These are phyloP conservation scores for Tuber borchii DNA, from an alignment of 495 filamentous ascomycete species.

Conservation along the genomic window DNA sequence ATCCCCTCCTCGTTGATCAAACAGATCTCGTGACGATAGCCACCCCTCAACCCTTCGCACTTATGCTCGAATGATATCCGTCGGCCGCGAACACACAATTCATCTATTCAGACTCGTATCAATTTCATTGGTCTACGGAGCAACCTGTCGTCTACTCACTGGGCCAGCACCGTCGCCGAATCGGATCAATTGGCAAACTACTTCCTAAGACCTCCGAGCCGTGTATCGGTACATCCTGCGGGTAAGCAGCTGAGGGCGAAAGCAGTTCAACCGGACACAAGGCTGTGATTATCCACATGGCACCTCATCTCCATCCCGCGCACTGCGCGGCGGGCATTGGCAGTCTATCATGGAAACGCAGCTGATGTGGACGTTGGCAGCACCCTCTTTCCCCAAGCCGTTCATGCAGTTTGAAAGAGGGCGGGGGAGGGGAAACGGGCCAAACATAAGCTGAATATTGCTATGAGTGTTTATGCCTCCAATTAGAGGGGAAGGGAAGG, in stretches of 20 bases:
- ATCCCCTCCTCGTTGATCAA: not conserved
- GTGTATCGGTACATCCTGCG: not conserved
- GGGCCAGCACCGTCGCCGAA: not conserved
- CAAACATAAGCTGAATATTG: not conserved
- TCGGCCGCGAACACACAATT: not conserved
- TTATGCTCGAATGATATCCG: not conserved
- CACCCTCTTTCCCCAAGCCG: not conserved
- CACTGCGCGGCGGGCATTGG: not conserved
- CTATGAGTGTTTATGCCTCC: constrained; percentile 5
- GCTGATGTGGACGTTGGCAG: constrained; percentile 4
- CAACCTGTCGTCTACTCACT: not conserved
- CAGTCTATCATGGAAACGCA: constrained; percentile 1
- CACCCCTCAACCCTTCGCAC: not conserved
- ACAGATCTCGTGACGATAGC: not conserved
- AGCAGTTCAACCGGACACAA: not conserved
- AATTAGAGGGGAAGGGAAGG: not conserved
- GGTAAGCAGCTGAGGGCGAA: not conserved
- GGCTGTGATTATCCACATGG: constrained; percentile 4
- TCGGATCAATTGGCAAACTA: not conserved
- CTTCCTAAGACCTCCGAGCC: not conserved
- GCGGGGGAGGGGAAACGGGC: constrained; percentile 2
- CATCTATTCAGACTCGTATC: not conserved
- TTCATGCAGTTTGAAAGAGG: constrained; percentile 1
- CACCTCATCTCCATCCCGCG: constrained; percentile 1
- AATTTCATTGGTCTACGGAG: not conserved